Percentiles rank a stretch among this genome's conserved stretches.
Evolutionary conservation across 306 rosid species (phyloP).

Genomic region (Vigna mungo): DNA sequence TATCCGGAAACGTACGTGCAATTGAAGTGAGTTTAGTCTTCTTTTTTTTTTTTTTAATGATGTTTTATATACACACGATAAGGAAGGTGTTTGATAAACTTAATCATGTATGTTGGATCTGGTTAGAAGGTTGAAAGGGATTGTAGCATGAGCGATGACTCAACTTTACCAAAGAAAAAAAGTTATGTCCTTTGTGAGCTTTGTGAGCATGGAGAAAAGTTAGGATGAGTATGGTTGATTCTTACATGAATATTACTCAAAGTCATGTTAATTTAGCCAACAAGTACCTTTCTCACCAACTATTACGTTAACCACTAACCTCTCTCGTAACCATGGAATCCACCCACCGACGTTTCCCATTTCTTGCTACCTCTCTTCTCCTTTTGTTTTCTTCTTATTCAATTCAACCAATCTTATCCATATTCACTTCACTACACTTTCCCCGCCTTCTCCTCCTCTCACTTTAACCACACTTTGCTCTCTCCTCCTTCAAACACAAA

Average conservation of each 20-base stretch:
- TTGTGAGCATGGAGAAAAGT: slow-evolving; percentile 17
- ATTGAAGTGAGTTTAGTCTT: too few species aligned
- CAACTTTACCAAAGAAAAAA: slow-evolving; percentile 28
- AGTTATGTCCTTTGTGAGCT: slow-evolving; percentile 3
- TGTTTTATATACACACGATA: too few species aligned
- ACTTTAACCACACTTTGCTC: not conserved
- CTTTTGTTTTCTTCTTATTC: slow-evolving; percentile 17
- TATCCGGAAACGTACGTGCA: too few species aligned
- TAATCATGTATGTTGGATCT: too few species aligned
- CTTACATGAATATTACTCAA: slow-evolving; percentile 42
- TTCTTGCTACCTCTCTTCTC: not conserved
- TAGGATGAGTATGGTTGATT: not conserved
- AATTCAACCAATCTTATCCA: slow-evolving; percentile 11
- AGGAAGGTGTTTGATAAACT: too few species aligned
- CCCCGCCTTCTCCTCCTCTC: slow-evolving; percentile 9
- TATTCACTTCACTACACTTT: not conserved
- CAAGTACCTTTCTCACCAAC: slow-evolving; percentile 54
- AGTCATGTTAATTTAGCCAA: slow-evolving; percentile 44
- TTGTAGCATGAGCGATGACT: slow-evolving; percentile 1
- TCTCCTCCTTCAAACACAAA: not conserved
- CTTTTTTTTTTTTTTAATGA: too few species aligned
- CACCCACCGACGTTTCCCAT: slow-evolving; percentile 38
- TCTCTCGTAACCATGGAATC: slow-evolving; percentile 33
- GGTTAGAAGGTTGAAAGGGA: not conserved
- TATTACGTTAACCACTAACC: slow-evolving; percentile 26